Percentiles rank a stretch among this genome's conserved stretches.
phyloP scores from a whole-genome alignment of 352 stramenopile species.

The Ophiocytium majus region DNA sequence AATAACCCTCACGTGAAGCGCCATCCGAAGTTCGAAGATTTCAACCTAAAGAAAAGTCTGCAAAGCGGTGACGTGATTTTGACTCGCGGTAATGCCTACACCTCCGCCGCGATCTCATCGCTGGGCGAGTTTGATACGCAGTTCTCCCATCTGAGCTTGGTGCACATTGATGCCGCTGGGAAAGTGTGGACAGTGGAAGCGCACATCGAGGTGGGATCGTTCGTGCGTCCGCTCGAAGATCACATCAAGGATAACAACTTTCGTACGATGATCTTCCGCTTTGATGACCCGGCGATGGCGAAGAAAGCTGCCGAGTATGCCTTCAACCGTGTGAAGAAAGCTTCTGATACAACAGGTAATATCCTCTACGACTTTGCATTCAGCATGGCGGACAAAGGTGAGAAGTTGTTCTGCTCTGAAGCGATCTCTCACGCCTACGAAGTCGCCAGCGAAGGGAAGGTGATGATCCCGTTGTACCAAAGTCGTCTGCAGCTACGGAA shows the following conservation, averaged over 20 bases:
- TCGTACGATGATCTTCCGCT: background rate
- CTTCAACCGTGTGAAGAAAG: constrained; percentile 3
- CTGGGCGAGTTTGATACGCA: constrained; percentile 14
- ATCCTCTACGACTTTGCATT: constrained; percentile 5
- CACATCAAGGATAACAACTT: constrained; percentile 11
- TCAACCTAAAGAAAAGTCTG: background rate
- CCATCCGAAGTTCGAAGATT: background rate
- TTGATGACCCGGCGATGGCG: background rate
- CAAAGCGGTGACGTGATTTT: background rate
- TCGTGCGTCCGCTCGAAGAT: background rate
- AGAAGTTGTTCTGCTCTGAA: constrained; percentile 6
- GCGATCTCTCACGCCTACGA: background rate
- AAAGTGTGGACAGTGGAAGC: constrained; percentile 2
- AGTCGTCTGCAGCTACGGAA: background rate
- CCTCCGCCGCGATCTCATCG: background rate
- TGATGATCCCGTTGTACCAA: background rate
- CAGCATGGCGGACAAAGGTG: background rate
- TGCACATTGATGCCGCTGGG: background rate
- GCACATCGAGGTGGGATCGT: constrained; percentile 12
- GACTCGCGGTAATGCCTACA: background rate
- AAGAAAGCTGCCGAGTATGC: background rate
- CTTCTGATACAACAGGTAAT: background rate
- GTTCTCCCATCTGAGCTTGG: background rate
- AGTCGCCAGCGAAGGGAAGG: background rate
- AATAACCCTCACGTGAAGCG: background rate